Evolutionary conservation across 441 rosid genomes (phyloP).

Genomic region (Sinapis alba): DNA sequence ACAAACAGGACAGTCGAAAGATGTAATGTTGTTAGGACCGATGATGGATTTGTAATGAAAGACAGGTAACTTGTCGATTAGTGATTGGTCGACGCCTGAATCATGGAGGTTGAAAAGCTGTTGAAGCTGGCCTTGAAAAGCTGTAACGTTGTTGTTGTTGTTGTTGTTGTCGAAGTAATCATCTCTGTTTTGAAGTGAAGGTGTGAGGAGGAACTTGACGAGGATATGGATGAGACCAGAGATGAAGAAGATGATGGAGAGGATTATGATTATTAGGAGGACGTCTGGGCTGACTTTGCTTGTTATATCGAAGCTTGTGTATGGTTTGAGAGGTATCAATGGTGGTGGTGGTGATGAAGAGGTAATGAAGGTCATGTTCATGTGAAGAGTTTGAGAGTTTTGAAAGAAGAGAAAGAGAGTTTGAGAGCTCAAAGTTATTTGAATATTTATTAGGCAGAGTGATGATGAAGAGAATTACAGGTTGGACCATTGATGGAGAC

Average conservation of each 20-base stretch:
- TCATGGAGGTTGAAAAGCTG: constrained; percentile 92
- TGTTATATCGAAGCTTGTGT: constrained; percentile 27
- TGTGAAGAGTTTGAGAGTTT: constrained; percentile 4
- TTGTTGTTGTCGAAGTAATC: constrained; percentile 48
- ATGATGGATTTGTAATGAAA: constrained; percentile 71
- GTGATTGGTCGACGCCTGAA: constrained; percentile 68
- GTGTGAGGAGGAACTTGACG: constrained; percentile 54
- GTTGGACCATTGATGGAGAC: constrained; percentile 44
- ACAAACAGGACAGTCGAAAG: constrained; percentile 83
- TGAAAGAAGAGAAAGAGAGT: constrained; percentile 17
- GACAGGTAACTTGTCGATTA: constrained; percentile 72
- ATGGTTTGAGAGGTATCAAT: constrained; percentile 4
- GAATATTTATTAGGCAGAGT: constrained; percentile 27
- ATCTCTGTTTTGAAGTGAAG: constrained; percentile 53
- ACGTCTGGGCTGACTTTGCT: constrained; percentile 60
- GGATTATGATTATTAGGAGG: constrained; percentile 57
- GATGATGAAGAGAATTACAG: constrained; percentile 41
- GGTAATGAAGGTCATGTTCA: constrained; percentile 24
- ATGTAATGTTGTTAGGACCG: constrained; percentile 64
- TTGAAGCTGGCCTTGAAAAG: constrained; percentile 89
- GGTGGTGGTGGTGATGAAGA: constrained; percentile 17
- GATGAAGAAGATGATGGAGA: constrained; percentile 72
- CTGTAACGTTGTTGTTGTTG: constrained; percentile 47
- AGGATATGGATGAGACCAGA: constrained; percentile 78
- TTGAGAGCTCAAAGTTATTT: constrained; percentile 14